phyloP scores from a whole-genome alignment of 2,329 filamentous ascomycete species.

The Atkinsonella hypoxylon region DNA sequence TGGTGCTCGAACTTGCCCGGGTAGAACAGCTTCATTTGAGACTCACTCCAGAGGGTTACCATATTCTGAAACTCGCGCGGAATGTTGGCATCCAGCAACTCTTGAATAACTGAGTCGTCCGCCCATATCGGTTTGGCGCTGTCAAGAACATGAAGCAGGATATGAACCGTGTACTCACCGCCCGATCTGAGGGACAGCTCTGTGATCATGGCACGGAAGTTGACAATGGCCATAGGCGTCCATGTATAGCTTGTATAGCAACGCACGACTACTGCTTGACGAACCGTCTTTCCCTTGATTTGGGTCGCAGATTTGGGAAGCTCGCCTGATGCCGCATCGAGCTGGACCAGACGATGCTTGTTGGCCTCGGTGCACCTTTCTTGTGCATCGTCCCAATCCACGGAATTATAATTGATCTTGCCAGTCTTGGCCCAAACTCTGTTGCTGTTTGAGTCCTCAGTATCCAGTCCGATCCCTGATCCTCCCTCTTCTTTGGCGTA shows the following conservation, averaged over 20 bases:
- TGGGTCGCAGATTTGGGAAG: slow-evolving; percentile 13
- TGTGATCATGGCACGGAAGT: slow-evolving; percentile 68
- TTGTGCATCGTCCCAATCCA: slow-evolving; percentile 46
- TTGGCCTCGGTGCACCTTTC: slow-evolving; percentile 46
- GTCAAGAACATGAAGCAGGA: slow-evolving; percentile 76
- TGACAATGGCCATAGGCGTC: slow-evolving; percentile 65
- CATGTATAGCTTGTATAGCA: slow-evolving; percentile 73
- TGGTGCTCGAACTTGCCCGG: slow-evolving; percentile 57
- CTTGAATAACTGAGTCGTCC: slow-evolving; percentile 60
- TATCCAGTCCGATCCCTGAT: slow-evolving; percentile 56
- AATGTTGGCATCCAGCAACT: slow-evolving; percentile 53
- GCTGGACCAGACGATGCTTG: slow-evolving; percentile 42
- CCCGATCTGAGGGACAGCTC: slow-evolving; percentile 69
- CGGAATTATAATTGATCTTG: slow-evolving; percentile 41
- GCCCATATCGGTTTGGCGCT: slow-evolving; percentile 70
- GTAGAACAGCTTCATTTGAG: slow-evolving; percentile 73
- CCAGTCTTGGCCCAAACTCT: slow-evolving; percentile 42
- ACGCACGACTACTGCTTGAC: slow-evolving; percentile 67
- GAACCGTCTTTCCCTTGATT: slow-evolving; percentile 29
- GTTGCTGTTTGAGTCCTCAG: slow-evolving; percentile 56
- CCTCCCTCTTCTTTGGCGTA: slow-evolving; percentile 66
- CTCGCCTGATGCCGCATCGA: slow-evolving; percentile 27
- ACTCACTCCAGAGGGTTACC: slow-evolving; percentile 74
- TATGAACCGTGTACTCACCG: slow-evolving; percentile 72
- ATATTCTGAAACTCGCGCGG: slow-evolving; percentile 68